Base-by-base conservation (phyloP, 2,329 filamentous ascomycete genomes). In the Aspergillus pseudoterreus region DNA sequence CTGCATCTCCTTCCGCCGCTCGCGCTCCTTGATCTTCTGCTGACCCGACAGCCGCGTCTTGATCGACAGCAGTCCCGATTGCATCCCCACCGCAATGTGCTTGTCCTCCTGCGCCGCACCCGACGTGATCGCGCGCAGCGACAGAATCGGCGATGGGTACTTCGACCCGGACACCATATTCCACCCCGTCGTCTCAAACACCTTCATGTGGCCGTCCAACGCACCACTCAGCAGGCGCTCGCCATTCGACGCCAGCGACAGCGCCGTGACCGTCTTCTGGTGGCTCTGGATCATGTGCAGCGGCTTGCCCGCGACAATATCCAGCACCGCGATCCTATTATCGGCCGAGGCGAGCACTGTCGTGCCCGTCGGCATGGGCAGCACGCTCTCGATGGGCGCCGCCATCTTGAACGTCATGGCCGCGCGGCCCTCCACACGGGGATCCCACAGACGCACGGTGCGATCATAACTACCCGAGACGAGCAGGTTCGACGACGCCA, bases 401-500 rank as follows among this genome's bases (percentile, higher is more conserved):
- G 85, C 82, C 75, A 96, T 92, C 77, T 95, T 94, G 77, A 99
- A 97, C 0, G 88, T 90, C 86, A 99, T 94, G 57, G 91, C 90
- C 6, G 85, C 78, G 71, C 78, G 64, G 73, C 79, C 65, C 70
- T 82, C 83, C 33, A 85, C 83, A 59, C 94, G 82, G 1, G 92
- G 86, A 74, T 99, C 94, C 94, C 94, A 99, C 19, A 99, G 75
- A 57, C 88, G 85, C 46, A 97, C 92, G 0, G 92, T 96, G 56
- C 90, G 84, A 72, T 99, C 94, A 75, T 99, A 99, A 72, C 89
- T 92, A 45, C 95, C 94, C 9, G 90, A 95, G 1, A 95, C 84
- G 14, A 97, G 69, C 69, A 96, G 81, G 63, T 87, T 86, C 24
- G 76, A 81, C 51, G 76, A 79, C 66, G 86, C 84, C 60, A 71